phyloP scores from a whole-genome alignment of 2,329 filamentous ascomycete genomes.

The Aspergillus sp. region DNA sequence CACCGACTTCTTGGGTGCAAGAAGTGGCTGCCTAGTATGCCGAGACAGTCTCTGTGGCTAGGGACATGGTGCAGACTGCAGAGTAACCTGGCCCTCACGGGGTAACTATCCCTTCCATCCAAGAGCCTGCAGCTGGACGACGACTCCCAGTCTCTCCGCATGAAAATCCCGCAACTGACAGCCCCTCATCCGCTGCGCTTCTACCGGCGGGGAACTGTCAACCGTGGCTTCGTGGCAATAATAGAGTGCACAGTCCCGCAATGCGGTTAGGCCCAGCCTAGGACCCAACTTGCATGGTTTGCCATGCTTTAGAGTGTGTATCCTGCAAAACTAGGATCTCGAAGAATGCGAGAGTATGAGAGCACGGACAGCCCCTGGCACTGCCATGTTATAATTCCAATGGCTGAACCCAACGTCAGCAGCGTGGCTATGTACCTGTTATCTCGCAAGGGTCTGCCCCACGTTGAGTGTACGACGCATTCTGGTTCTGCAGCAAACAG shows the following conservation, averaged over 20 bases:
- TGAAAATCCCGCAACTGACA: slow-evolving; percentile 6
- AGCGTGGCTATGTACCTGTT: background rate
- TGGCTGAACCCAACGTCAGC: background rate
- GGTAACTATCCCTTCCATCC: no score
- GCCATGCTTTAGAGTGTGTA: background rate
- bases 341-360: background rate
- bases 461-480: background rate
- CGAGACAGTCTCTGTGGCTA: slow-evolving; percentile 9
- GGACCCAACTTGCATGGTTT: background rate
- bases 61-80: slow-evolving; percentile 1
- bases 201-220: background rate
- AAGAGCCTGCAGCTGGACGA: background rate
- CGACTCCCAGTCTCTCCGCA: background rate
- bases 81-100: background rate
- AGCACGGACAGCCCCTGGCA: no score
- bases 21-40: slow-evolving; percentile 11
- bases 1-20: background rate
- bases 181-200: background rate
- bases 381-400: background rate
- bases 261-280: background rate
- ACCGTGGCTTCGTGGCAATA: background rate
- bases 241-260: background rate
- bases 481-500: background rate
- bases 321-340: background rate
- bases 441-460: background rate